Evolutionary conservation across 768 basidiomycete genomes (phyloP).

Genomic region (Russula griseocarnosa): DNA sequence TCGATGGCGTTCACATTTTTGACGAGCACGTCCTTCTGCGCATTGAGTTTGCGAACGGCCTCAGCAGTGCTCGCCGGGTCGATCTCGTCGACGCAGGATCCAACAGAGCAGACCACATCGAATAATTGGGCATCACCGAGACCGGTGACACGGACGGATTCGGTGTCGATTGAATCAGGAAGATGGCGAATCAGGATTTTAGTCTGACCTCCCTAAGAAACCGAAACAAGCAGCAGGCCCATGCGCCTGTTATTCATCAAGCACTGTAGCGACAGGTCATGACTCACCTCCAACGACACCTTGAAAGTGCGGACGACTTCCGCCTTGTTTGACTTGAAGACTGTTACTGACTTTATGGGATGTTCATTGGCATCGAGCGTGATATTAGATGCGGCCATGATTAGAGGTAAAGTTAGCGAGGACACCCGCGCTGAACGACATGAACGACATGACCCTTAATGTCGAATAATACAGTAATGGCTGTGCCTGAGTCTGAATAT

Average conservation of each 20-base stretch:
- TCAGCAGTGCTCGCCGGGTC: constrained; percentile 31
- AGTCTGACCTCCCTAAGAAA: constrained; percentile 48
- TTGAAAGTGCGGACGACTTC: constrained; percentile 53
- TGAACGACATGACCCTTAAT: not conserved
- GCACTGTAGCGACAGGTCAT: not conserved
- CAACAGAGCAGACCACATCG: constrained; percentile 51
- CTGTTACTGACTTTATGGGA: constrained; percentile 51
- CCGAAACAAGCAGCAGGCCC: too few relatives aligned
- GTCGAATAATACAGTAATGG: not conserved
- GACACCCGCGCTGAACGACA: not conserved
- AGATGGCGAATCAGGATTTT: constrained; percentile 49
- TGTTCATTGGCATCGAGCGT: constrained; percentile 34
- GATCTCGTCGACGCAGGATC: constrained; percentile 27
- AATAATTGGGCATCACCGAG: constrained; percentile 47
- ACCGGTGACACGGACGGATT: constrained; percentile 52
- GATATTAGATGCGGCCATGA: constrained; percentile 12
- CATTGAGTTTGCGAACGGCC: constrained; percentile 32
- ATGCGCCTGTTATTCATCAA: not conserved
- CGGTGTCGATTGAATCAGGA: constrained; percentile 47
- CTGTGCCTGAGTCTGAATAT: not conserved
- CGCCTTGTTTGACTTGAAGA: constrained; percentile 54
- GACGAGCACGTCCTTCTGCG: constrained; percentile 38
- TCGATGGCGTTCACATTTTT: constrained; percentile 40
- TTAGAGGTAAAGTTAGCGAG: not conserved
- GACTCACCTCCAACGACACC: constrained; percentile 48